Percentiles rank a stretch among this genome's conserved stretches.
Evolutionary conservation across 805 yeast species (phyloP).

Genomic region (Wickerhamomyces sydowiorum): DNA sequence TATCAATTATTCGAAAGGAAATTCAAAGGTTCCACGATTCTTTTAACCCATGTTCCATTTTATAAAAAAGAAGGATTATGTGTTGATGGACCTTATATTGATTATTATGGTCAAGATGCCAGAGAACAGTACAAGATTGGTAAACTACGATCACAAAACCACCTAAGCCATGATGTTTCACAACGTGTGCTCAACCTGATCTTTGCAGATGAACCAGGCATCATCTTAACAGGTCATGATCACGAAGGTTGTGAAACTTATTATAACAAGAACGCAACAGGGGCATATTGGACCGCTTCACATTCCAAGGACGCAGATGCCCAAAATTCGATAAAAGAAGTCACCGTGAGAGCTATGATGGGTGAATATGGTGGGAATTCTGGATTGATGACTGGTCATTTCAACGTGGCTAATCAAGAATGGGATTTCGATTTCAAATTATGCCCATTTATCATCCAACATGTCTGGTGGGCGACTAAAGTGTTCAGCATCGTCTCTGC

Average conservation of each 20-base stretch:
- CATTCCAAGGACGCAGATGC: conserved; percentile 28
- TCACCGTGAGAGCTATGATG: conserved; percentile 91
- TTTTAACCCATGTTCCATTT: conserved; percentile 87
- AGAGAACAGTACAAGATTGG: conserved; percentile 65
- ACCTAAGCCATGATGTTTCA: conserved; percentile 60
- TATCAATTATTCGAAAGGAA: conserved; percentile 46
- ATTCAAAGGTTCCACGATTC: conserved; percentile 73
- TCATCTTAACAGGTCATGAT: conserved; percentile 91
- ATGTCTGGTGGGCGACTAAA: conserved; percentile 92
- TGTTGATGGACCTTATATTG: conserved; percentile 75
- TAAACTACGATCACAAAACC: conserved; percentile 78
- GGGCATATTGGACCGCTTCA: conserved; percentile 55
- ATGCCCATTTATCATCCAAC: conserved; percentile 85
- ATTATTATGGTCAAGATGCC: conserved; percentile 50
- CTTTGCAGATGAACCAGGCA: conserved; percentile 66
- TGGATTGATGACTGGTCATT: conserved; percentile 77
- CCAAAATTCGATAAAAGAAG: conserved; percentile 56
- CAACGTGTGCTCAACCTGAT: conserved; percentile 65
- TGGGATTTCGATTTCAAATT: conserved; percentile 69
- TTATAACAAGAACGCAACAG: conserved; percentile 41
- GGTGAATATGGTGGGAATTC: conserved; percentile 91
- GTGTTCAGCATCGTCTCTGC: conserved; percentile 38
- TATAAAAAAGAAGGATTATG: conserved; percentile 80
- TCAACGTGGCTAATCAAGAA: conserved; percentile 30
- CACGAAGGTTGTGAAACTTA: conserved; percentile 86